Evolutionary conservation across 441 rosid genomes (phyloP).

Genomic region (Mallotus repandus): DNA sequence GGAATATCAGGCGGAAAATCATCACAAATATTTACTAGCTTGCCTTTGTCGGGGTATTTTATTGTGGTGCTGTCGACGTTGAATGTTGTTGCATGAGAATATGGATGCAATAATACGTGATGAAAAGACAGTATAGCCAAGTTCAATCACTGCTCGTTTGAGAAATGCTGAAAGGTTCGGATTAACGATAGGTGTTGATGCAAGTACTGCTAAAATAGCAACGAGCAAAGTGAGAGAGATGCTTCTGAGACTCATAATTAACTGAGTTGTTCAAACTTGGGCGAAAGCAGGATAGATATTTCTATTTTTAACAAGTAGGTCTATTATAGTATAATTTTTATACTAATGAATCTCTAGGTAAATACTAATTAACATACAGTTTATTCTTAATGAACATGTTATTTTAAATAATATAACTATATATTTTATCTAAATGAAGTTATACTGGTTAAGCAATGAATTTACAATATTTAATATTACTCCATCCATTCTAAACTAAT

Average conservation of each 20-base stretch:
- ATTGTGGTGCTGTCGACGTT: slow-evolving; percentile 22
- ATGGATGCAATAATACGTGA: too few relatives aligned
- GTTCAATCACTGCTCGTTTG: slow-evolving; percentile 17
- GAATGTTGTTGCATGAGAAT: neutral
- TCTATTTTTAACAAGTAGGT: neutral
- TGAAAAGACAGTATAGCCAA: too few relatives aligned
- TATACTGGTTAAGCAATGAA: too few relatives aligned
- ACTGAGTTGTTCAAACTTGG: neutral
- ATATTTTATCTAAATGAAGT: too few relatives aligned
- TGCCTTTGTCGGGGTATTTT: slow-evolving; percentile 23
- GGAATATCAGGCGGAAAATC: slow-evolving; percentile 63
- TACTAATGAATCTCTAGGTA: too few relatives aligned
- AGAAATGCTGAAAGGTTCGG: slow-evolving; percentile 18
- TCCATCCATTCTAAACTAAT: too few relatives aligned
- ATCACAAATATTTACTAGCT: slow-evolving; percentile 50
- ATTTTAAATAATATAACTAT: too few relatives aligned
- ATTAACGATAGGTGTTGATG: slow-evolving; percentile 32
- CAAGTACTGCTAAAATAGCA: slow-evolving; percentile 41
- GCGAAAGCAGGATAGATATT: slow-evolving; percentile 5
- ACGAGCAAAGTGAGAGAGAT: slow-evolving; percentile 34
- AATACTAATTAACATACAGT: too few relatives aligned
- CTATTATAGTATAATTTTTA: too few relatives aligned
- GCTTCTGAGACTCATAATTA: slow-evolving; percentile 28
- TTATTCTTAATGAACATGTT: too few relatives aligned
- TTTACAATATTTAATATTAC: too few relatives aligned